Conservation (phyloP, 805 yeast genomes). For the Monosporozyma unispora region DNA sequence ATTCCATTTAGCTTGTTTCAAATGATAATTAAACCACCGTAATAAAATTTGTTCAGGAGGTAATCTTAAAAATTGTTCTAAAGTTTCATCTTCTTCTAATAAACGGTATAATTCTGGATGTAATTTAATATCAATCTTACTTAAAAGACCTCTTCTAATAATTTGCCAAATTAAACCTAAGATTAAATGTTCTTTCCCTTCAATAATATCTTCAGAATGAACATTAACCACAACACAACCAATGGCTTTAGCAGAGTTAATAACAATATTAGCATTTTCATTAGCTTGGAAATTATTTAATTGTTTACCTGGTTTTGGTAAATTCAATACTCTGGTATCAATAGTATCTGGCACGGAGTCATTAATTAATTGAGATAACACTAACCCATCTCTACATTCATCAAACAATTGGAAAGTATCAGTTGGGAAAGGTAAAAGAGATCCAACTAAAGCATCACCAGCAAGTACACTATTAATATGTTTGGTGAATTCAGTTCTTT, state of each 20-base stretch:
- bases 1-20: constrained; percentile 83
- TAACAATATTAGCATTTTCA: constrained; percentile 95
- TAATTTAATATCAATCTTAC: constrained; percentile 89
- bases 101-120: constrained; percentile 95
- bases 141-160: constrained; percentile 87
- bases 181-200: constrained; percentile 87
- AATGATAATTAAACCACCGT: constrained; percentile 96
- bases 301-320: constrained; percentile 70
- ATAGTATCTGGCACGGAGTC: constrained; percentile 98
- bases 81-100: constrained; percentile 91
- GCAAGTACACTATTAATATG: constrained; percentile 88
- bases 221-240: constrained; percentile 98
- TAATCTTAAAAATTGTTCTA: constrained; percentile 90
- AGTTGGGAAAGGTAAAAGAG: constrained; percentile 81
- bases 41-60: constrained; percentile 96
- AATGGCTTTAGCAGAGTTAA: constrained; percentile 97
- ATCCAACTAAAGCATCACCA: constrained; percentile 80
- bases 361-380: constrained; percentile 84
- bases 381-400: constrained; percentile 92
- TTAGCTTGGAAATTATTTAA: constrained; percentile 91
- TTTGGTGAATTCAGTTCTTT: constrained; percentile 88
- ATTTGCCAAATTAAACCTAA: constrained; percentile 95
- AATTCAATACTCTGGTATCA: constrained; percentile 91
- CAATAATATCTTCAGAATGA: constrained; percentile 90
- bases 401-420: constrained; percentile 94